Base-by-base conservation (phyloP, 2,329 filamentous ascomycete species). In the Emydomyces testavorans region DNA sequence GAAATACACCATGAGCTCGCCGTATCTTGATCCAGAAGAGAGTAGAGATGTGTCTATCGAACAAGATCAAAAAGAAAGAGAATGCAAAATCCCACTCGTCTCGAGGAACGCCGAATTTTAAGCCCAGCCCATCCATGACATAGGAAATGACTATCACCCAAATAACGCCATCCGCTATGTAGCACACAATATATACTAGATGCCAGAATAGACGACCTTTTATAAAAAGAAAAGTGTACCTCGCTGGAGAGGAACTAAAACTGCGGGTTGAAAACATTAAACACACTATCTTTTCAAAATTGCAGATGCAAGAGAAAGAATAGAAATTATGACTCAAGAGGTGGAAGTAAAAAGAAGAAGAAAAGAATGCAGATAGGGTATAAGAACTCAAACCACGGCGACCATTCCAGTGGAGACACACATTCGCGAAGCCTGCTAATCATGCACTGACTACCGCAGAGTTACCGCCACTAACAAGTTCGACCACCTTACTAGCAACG, bases 401-500 rank as follows among this genome's bases (percentile, higher is more conserved):
- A 28, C 32, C 35, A 32, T 47, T 47, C 44, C 44, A 47, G 35
- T 16, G 20, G 36, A 47, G 28, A 36, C 23, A 36, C 11, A 24
- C 29, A 32, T 18, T 15, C 18, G 31, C 32, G 18, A 5, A 10
- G 21, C 32, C 34, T 11, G 20, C 28, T 15, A 7, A 44, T 49
- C 36, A 37, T 38, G 26, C 16, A 28, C 23, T 42, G 16, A 21
- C 32, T 11, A 21, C 13, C 1, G 28, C 6, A 18, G 48, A 45
- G 37, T 56, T 53, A 26, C 55, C 57, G 43, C 59, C 56, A 39
- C 82, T 82, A 32, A 98, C 80, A 46, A 98, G 77, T 67, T 95
- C 92, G 35, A 92, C 74, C 52, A 96, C 89, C 75, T 95, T 96
- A 69, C 84, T 85, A 37, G 89, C 84, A 11, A 98, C 92, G 4